Conservation (phyloP, 768 basidiomycete species). For the Cystofilobasidium capitatum region DNA sequence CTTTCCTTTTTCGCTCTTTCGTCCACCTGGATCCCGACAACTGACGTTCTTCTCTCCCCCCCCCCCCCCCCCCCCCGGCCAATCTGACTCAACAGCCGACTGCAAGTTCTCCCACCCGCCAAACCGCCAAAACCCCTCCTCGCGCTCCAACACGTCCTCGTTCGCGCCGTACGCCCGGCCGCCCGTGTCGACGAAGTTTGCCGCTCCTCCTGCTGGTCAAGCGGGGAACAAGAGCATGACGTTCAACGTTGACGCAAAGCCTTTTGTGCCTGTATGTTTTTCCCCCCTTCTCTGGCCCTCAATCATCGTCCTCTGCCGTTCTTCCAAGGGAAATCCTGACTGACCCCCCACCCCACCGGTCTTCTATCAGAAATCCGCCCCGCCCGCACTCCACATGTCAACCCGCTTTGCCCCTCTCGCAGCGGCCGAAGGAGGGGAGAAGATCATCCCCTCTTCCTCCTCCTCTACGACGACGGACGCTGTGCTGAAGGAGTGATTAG, state of each 20-base stretch:
- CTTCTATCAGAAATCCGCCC: neutral
- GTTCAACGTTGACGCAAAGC: constrained; percentile 44
- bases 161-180: constrained; percentile 14
- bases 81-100: constrained; percentile 45
- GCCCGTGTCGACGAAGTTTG: neutral
- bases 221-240: constrained; percentile 53
- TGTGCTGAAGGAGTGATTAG: too few relatives aligned
- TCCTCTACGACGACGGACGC: too few relatives aligned
- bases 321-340: neutral
- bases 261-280: constrained; percentile 27
- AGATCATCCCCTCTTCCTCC: constrained; percentile 5
- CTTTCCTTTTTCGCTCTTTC: neutral
- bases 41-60: neutral
- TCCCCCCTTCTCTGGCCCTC: neutral
- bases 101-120: constrained; percentile 90
- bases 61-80: constrained; percentile 28
- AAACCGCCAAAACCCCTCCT: constrained; percentile 44
- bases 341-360: neutral
- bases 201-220: neutral
- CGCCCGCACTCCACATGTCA: constrained; percentile 12
- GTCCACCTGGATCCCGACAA: neutral
- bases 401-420: constrained; percentile 11
- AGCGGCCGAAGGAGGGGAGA: constrained; percentile 11
- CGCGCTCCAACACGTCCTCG: neutral
- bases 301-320: neutral